Evolutionary conservation across 805 yeast genomes (phyloP), one percentile per base, ranked within the genome.

Genomic region (Suhomyces faveliae): DNA sequence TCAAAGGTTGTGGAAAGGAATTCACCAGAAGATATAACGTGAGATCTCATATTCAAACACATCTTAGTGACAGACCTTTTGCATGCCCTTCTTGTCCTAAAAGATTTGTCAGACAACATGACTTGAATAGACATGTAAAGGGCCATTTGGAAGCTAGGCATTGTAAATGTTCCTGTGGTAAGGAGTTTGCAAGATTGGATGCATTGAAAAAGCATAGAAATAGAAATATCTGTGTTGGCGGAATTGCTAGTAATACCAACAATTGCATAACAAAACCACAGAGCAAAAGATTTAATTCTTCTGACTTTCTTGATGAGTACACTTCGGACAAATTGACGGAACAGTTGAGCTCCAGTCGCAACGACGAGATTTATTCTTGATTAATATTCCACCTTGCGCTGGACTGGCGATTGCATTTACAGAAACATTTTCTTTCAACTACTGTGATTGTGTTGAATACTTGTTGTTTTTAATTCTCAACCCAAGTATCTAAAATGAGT

Each of bases 21-120:
- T 92, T 94, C 67, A 83, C 90, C 6, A 77, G 99, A 60, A 76
- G 96, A 41, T 95, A 95, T 67, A 94, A 94, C 60, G 89, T 89
- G 10, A 74, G 98, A 52, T 89, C 97, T 0, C 99, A 94, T 65
- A 91, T 94, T 48, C 99, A 94, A 64, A 94, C 99, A 0, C 99
- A 94, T 73, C 69, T 94, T 43, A 84, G 92, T 63, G 99, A 95
- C 64, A 74, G 97, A 53, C 99, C 99, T 1, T 92, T 89, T 67
- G 71, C 77, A 0, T 94, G 99, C 69, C 72, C 73, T 3, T 74
- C 75, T 38, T 94, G 99, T 66, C 78, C 80, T 3, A 88, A 91
- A 56, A 80, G 88, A 33, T 94, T 94, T 71, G 99, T 94, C 20
- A 78, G 99, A 52, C 96, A 92, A 53, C 99, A 94, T 62, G 99